Percentiles rank a stretch among this genome's conserved stretches.
Conservation (phyloP, 139 green algal genomes). For the Spirogloea muscicola region DNA sequence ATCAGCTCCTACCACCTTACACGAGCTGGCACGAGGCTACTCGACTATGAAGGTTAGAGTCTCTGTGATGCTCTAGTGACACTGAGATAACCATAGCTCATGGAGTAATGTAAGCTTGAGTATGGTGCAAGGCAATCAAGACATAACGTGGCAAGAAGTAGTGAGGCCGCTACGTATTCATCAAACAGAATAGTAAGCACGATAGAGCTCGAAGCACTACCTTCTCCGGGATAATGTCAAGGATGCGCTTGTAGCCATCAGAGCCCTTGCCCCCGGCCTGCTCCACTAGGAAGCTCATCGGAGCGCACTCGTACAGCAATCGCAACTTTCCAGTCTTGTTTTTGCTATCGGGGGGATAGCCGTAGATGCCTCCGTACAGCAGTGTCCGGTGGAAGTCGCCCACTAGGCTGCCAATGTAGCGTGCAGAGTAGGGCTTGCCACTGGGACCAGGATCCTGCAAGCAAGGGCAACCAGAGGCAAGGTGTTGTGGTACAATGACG, state of each 20-base stretch:
- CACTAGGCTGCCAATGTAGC: conserved; percentile 92
- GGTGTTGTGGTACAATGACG: too few relatives aligned
- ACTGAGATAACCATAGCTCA: too few relatives aligned
- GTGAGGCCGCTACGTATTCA: too few relatives aligned
- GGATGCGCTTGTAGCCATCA: conserved; percentile 63
- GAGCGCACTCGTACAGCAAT: conserved; percentile 95
- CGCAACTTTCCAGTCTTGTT: conserved; percentile 93
- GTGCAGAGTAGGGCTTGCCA: conserved; percentile 84
- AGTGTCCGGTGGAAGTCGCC: conserved; percentile 92
- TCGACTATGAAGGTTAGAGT: too few relatives aligned
- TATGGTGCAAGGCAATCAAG: too few relatives aligned
- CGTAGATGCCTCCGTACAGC: conserved; percentile 94
- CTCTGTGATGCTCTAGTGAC: too few relatives aligned
- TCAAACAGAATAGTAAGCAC: background rate
- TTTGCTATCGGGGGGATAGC: conserved; percentile 85
- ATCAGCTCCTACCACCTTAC: too few relatives aligned
- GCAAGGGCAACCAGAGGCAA: too few relatives aligned
- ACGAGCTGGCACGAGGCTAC: too few relatives aligned
- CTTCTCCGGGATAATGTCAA: conserved; percentile 65
- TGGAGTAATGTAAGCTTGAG: too few relatives aligned
- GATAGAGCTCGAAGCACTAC: conserved; percentile 11
- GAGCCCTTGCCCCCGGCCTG: conserved; percentile 67
- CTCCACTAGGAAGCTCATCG: conserved; percentile 83
- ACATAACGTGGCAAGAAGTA: too few relatives aligned
- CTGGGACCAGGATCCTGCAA: conserved; percentile 1